Base-by-base conservation (phyloP, 768 basidiomycete genomes). In the Lyophyllum semitale region DNA sequence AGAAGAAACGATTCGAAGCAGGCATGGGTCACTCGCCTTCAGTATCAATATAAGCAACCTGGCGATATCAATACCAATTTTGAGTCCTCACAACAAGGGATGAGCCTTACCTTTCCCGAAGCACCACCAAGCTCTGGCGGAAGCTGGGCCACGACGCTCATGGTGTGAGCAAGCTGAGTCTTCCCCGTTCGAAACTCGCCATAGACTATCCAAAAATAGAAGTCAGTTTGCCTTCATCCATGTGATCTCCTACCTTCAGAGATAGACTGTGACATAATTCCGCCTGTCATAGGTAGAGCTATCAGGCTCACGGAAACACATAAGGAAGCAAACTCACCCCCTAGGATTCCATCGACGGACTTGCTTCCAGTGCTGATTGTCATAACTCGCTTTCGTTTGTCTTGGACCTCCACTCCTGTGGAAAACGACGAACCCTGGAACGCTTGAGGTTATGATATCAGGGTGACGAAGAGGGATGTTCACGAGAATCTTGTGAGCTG, bases 161-260 rank as follows among this genome's bases (percentile, higher is more conserved):
- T 89, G 12, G 95, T 98, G 71, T 97, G 96, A 23, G 93, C 93
- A 47, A 96, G 77, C 67, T 98, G 96, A 5, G 95, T 97, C 73
- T 96, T 95, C 27, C 95, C 95, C 0, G 96, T 98, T 29, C 95
- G 84, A 71, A 91, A 98, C 71, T 98, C 95, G 42, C 96, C 95
- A 65, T 94, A 98, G 2, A 98, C 95, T 93, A 55, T 15, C 25
- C 22, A 38, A 7, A 8, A 51, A 37, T 51, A 49, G 52, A 48
- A 15, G 9, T 18, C 17, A 27, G 20, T 46, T n/a, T 12, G 12
- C 25, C 42, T 26, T 29, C 43, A 17, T 20, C 25, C 32, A 20
- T 26, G 35, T 25, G 18, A 23, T 43, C 9, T 20, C 11, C 29
- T 48, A 84, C 91, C 92, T 83, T 98, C 95, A 3, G 93, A 89